Evolutionary conservation across 2,329 filamentous ascomycete species (phyloP), one percentile per base, ranked within the genome.

Genomic region (Colletotrichum aenigma): DNA sequence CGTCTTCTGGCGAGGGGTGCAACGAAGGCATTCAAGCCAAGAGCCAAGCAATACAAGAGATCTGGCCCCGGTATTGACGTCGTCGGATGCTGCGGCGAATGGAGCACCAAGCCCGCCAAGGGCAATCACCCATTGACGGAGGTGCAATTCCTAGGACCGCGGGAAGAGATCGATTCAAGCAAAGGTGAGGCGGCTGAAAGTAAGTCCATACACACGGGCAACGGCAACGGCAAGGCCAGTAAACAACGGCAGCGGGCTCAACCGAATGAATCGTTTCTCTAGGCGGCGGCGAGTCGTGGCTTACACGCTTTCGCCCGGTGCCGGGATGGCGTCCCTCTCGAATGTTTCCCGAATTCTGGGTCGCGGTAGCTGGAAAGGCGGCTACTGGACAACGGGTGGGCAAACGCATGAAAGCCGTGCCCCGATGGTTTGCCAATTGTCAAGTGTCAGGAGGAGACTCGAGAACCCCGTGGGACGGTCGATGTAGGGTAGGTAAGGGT

Each of bases 41-140:
- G 43, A 52, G 56, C 65, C 74, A 76, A 73, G 74, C 68, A 58
- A 43, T 56, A 61, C 69, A 75, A 74, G 64, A 76, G 64, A 68
- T 76, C 74, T 72, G n/a, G 30, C 43, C 48, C 62, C 55, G 60
- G 62, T 58, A 36, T 75, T 72, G 56, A 64, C 55, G 32, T 52
- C 52, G 48, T 68, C 70, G 43, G 65, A 58, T 34, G 64, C 28
- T 55, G 58, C 70, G 28, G 55, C 34, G 38, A 52, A 32, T 65
- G 26, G 64, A 58, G 9, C 34, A 15, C 65, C 36, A 65, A 60
- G 58, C 28, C 58, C 48, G 70, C 74, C 74, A 76, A 69, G 74
- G 74, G 70, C 74, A 73, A 69, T 73, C 65, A 64, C 28, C 26
- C 16, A 58, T 24, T 32, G 26, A 34, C 68, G 18, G 52, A 18